Evolutionary conservation across 768 basidiomycete species (phyloP), one percentile per base, ranked within the genome.

Genomic region (Clitopilus hobsonii): DNA sequence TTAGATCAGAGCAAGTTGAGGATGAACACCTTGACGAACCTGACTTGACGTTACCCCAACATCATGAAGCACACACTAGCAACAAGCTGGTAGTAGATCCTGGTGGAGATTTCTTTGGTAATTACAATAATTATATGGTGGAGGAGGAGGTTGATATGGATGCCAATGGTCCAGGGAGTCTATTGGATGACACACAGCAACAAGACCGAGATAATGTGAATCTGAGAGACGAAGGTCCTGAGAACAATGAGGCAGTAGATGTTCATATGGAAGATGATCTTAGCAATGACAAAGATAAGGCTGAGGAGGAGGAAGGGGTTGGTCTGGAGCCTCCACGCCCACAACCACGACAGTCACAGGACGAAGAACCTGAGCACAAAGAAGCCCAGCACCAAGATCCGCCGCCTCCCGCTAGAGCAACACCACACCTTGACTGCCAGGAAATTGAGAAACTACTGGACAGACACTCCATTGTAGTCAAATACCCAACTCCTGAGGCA

Each of bases 91-190:
- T 23, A 26, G 56, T 57, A 47, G 58, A 59, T 30, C 38, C 48
- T 1, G 20, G 18, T 5, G 58, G 58, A 18, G 58, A 59, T 41
- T 55, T 53, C 25, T 59, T 59, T 56, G 58, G 54, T n/a, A 25
- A 59, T 26, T 55, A 55, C 47, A 38, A 30, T 18, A 16, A 56
- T 29, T 54, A 45, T 29, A 10, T 25, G 49, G 30, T 18, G 14
- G 23, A 6, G 20, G 30, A 11, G 49, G 30, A 22, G 45, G 45
- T 10, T 16, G 16, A n/a, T 51, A 26, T 26, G 32, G 36, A 38
- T 13, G 52, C 16, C 29, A 53, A 22, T 10, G 18, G n/a, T n/a
- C n/a, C n/a, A n/a, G n/a, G n/a, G n/a, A n/a, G n/a, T n/a, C n/a
- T n/a, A n/a, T n/a, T n/a, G n/a, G n/a, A n/a, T n/a, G n/a, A n/a